These are phyloP conservation scores for Citrus medica DNA, from an alignment of 345 rosid genomes.

Conservation along the genomic window DNA sequence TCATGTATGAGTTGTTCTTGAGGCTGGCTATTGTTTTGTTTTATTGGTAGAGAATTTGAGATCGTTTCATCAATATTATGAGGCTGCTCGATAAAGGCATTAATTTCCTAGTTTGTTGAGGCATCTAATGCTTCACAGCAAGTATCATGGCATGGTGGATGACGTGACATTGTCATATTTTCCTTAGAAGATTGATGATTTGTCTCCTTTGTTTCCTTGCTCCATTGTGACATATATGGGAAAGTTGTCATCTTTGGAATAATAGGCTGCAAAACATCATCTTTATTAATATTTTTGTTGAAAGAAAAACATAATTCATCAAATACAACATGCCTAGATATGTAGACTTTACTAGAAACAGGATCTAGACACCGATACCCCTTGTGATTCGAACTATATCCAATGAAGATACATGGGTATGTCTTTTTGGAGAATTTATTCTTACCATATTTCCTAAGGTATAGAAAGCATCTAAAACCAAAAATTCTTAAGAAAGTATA, in stretches of 20 bases:
- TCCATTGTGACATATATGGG: background rate
- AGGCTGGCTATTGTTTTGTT: too few relatives aligned
- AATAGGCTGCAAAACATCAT: background rate
- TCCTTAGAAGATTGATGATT: too few relatives aligned
- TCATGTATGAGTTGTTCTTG: too few relatives aligned
- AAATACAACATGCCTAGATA: background rate
- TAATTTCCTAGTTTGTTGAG: too few relatives aligned
- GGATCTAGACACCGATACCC: background rate
- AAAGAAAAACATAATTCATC: background rate
- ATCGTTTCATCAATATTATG: too few relatives aligned
- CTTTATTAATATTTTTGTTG: background rate
- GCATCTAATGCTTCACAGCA: too few relatives aligned
- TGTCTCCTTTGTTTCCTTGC: background rate
- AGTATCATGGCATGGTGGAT: too few relatives aligned
- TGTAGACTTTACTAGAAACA: background rate
- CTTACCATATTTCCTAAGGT: background rate
- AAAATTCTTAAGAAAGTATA: background rate
- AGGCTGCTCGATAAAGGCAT: too few relatives aligned
- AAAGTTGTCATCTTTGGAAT: background rate
- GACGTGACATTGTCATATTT: too few relatives aligned
- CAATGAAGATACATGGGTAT: background rate
- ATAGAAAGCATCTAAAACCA: background rate
- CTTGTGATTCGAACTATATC: background rate
- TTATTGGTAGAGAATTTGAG: too few relatives aligned
- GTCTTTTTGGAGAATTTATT: background rate